phyloP scores from a whole-genome alignment of 169 alveolate species.

The Cyclospora cayetanensis region DNA sequence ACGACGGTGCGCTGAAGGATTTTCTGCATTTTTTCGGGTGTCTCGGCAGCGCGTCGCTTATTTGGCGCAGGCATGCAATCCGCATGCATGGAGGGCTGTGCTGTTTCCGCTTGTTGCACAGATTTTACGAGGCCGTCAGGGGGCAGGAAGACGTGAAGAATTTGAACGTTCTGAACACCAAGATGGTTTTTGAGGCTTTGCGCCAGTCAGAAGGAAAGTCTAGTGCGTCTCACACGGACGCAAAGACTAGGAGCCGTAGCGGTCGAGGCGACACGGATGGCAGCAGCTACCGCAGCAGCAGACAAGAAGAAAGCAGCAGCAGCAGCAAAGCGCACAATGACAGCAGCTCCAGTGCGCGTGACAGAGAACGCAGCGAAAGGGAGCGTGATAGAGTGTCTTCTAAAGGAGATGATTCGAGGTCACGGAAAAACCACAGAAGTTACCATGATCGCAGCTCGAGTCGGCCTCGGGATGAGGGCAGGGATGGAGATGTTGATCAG shows the following conservation, averaged over 20 bases:
- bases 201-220: not conserved
- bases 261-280: not conserved
- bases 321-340: slow-evolving; percentile 34
- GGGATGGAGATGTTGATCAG: not conserved
- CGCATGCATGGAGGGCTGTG: not conserved
- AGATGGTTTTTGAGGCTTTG: slow-evolving; percentile 6
- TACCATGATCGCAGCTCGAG: not conserved
- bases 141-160: slow-evolving; percentile 9
- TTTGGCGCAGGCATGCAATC: too few species aligned
- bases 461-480: not conserved
- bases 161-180: not conserved
- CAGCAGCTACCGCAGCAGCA: slow-evolving; percentile 21
- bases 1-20: too few species aligned
- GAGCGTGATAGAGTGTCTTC: not conserved
- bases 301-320: not conserved
- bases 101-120: not conserved
- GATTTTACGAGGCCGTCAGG: not conserved
- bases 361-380: not conserved
- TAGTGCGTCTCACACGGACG: not conserved
- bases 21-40: too few species aligned
- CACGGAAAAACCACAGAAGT: not conserved
- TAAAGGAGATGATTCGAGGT: not conserved
- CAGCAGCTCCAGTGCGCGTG: not conserved
- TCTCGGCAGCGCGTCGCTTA: too few species aligned
- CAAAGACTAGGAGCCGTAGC: not conserved